These are phyloP conservation scores for Pichia norvegensis DNA, from an alignment of 1,139 yeast genomes.

Conservation along the genomic window DNA sequence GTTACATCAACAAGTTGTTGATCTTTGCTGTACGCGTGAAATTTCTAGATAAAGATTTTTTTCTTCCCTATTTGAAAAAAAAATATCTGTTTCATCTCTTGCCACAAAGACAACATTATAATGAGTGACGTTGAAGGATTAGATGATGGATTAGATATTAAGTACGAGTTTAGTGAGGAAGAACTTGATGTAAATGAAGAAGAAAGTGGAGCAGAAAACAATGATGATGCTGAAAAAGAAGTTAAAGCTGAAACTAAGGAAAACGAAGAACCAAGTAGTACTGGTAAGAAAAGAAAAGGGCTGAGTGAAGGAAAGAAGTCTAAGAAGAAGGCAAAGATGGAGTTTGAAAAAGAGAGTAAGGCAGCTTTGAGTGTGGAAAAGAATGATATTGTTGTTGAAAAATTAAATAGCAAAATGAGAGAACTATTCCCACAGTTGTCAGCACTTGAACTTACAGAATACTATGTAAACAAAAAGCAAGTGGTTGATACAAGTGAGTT, in stretches of 20 bases:
- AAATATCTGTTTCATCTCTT: background rate
- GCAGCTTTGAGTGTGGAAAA: conserved; percentile 41
- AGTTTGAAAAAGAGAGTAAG: conserved; percentile 47
- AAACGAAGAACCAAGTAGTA: background rate
- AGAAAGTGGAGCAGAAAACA: conserved; percentile 17
- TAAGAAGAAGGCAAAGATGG: conserved; percentile 55
- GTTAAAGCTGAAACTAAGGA: conserved; percentile 1
- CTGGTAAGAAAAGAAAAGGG: conserved; percentile 22
- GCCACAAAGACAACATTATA: background rate
- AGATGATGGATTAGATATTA: conserved; percentile 56
- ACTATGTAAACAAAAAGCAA: conserved; percentile 41
- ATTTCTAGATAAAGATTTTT: background rate
- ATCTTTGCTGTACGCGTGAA: background rate
- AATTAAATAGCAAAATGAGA: conserved; percentile 44
- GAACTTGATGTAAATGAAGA: conserved; percentile 16
- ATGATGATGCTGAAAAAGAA: background rate
- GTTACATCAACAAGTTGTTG: no score
- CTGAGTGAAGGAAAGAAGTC: conserved; percentile 35
- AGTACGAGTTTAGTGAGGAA: conserved; percentile 27
- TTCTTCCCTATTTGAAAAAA: background rate
- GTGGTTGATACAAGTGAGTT: conserved; percentile 48
- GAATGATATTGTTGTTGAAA: conserved; percentile 54
- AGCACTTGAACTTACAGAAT: conserved; percentile 54
- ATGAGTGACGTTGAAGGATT: conserved; percentile 41
- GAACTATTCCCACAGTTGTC: conserved; percentile 50